Conservation (phyloP, 306 rosid species). For the Castanospermum australe region DNA sequence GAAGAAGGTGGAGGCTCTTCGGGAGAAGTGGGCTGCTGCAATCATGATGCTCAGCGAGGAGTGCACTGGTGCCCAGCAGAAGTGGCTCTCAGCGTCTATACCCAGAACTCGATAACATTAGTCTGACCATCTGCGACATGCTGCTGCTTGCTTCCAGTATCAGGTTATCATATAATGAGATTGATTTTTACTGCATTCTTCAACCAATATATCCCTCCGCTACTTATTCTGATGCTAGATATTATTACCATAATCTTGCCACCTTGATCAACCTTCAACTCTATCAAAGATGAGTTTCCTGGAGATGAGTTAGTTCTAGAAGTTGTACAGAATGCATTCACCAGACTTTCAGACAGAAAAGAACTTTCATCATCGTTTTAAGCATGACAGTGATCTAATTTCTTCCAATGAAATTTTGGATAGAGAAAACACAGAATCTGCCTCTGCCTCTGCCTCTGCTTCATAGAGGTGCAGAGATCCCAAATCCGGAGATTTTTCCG, state of each 20-base stretch:
- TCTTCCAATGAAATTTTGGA: not conserved
- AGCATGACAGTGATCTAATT: not conserved
- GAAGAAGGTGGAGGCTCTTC: constrained; percentile 20
- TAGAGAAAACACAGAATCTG: not conserved
- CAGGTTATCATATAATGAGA: not conserved
- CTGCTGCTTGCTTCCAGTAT: not conserved
- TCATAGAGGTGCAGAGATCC: not conserved
- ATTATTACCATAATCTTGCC: not conserved
- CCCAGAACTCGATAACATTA: constrained; percentile 14
- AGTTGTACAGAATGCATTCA: not conserved
- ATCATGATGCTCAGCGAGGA: constrained; percentile 22
- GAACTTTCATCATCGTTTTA: not conserved
- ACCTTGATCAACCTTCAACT: not conserved
- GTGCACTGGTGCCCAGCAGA: not conserved
- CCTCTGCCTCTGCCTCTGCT: not conserved
- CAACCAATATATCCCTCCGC: not conserved
- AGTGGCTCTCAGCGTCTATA: constrained; percentile 3
- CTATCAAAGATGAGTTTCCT: constrained; percentile 19
- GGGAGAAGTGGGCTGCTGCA: constrained; percentile 1
- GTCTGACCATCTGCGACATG: constrained; percentile 2
- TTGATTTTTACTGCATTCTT: constrained; percentile 18
- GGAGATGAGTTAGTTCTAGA: constrained; percentile 19
- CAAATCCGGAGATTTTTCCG: not conserved
- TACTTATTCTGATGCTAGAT: not conserved
- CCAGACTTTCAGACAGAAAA: not conserved